Conservation (phyloP, 2,329 filamentous ascomycete species). For the Aspergillus phoenicis region DNA sequence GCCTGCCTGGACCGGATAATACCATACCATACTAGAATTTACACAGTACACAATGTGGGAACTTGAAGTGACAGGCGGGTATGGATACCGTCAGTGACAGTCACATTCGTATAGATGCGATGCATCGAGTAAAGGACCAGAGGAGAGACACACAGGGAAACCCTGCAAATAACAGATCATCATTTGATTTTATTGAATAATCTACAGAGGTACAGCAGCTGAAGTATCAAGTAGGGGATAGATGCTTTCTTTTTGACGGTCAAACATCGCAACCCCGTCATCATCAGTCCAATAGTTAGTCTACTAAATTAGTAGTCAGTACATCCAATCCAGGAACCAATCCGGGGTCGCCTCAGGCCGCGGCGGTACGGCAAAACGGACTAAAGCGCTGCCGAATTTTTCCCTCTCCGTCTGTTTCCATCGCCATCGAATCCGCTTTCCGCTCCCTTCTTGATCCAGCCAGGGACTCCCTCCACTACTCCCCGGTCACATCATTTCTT, state of each 20-base stretch:
- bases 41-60: neutral
- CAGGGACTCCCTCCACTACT: neutral
- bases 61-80: neutral
- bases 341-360: slow-evolving; percentile 1
- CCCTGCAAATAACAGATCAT: too few relatives aligned
- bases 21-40: neutral
- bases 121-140: too few relatives aligned
- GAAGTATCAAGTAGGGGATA: too few relatives aligned
- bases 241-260: too few relatives aligned
- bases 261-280: too few relatives aligned
- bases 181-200: too few relatives aligned
- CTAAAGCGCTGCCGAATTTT: slow-evolving; percentile 25
- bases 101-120: too few relatives aligned
- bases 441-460: neutral
- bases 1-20: neutral
- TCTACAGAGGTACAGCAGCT: too few relatives aligned
- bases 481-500: neutral
- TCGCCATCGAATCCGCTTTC: slow-evolving; percentile 13
- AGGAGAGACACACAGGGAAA: too few relatives aligned
- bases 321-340: neutral
- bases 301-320: neutral
- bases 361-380: neutral
- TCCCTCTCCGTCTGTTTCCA: slow-evolving; percentile 22
- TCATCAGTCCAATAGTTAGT: too few relatives aligned
- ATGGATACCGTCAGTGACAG: neutral